A percentile compares a stretch with the other conserved stretches of the same genome.
These are phyloP conservation scores for Didymella segeticola DNA, from an alignment of 2,329 filamentous ascomycete species.

Conservation along the genomic window DNA sequence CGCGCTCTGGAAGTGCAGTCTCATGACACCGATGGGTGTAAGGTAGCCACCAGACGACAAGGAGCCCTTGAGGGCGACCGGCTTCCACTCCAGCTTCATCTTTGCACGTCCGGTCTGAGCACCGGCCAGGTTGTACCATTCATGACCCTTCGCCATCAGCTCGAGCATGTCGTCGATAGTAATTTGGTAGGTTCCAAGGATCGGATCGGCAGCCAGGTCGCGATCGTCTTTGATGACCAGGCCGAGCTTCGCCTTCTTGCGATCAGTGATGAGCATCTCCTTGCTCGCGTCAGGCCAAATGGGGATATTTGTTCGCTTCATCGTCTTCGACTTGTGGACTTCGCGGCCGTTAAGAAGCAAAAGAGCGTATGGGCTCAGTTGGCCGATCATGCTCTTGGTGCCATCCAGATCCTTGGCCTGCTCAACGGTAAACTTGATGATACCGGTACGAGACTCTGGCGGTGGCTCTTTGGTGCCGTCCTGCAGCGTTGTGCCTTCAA, in stretches of 20 bases:
- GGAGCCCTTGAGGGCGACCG: constrained; percentile 83
- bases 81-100: constrained; percentile 93
- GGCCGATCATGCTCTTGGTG: constrained; percentile 87
- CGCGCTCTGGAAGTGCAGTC: constrained; percentile 87
- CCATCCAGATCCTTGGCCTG: constrained; percentile 96
- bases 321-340: constrained; percentile 84
- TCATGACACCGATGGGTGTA: constrained; percentile 92
- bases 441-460: constrained; percentile 91
- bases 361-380: constrained; percentile 88
- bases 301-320: constrained; percentile 97
- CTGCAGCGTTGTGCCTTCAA: constrained; percentile 72
- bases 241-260: constrained; percentile 87
- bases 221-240: constrained; percentile 95
- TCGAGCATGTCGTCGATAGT: constrained; percentile 93
- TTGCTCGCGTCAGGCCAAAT: constrained; percentile 94
- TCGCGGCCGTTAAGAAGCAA: constrained; percentile 92
- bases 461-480: constrained; percentile 81
- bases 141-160: constrained; percentile 87
- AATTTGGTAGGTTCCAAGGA: constrained; percentile 92
- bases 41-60: constrained; percentile 84
- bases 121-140: constrained; percentile 91
- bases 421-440: constrained; percentile 89
- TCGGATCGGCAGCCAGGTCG: constrained; percentile 80
- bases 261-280: constrained; percentile 93
- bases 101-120: constrained; percentile 85